phyloP scores from a whole-genome alignment of 1,139 yeast genomes.

The Kurtzmaniella quercitrusa region DNA sequence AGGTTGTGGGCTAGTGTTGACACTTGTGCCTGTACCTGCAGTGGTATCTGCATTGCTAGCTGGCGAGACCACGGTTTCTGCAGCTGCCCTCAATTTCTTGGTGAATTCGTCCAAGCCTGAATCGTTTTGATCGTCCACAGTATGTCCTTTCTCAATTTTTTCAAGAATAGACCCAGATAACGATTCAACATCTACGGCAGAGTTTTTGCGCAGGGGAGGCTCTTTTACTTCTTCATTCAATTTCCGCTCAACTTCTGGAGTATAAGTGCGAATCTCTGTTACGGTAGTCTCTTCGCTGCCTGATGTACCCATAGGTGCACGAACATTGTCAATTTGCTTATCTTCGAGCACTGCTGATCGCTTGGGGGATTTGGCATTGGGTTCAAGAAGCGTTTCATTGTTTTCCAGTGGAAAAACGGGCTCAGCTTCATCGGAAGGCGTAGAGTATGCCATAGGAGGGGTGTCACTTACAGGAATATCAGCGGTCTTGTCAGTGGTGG shows the following conservation, averaged over 20 bases:
- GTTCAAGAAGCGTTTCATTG: neutral
- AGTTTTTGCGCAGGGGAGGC: slow-evolving; percentile 7
- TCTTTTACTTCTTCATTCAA: slow-evolving; percentile 5
- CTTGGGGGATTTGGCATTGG: neutral
- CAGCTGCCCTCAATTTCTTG: slow-evolving; percentile 8
- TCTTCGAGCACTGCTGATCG: neutral
- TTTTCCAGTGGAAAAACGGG: neutral
- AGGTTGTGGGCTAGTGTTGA: neutral
- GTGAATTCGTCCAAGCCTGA: slow-evolving; percentile 8
- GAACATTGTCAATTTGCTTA: neutral
- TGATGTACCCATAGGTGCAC: neutral
- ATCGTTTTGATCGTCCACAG: slow-evolving; percentile 1
- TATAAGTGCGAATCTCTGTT: neutral
- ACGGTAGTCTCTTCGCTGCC: neutral
- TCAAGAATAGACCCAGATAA: slow-evolving; percentile 5
- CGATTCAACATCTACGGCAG: slow-evolving; percentile 6
- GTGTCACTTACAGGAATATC: neutral
- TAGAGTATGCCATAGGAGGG: neutral
- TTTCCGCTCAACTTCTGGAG: slow-evolving; percentile 2
- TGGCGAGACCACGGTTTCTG: slow-evolving; percentile 2
- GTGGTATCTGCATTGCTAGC: neutral
- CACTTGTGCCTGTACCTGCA: neutral
- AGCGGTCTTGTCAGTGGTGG: neutral
- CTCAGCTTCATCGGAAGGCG: neutral
- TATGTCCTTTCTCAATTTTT: slow-evolving; percentile 1